A percentile compares a stretch with the other conserved stretches of the same genome.
These are phyloP conservation scores for Athelia psychrophila DNA, from an alignment of 1,284 basidiomycete genomes.

Conservation along the genomic window DNA sequence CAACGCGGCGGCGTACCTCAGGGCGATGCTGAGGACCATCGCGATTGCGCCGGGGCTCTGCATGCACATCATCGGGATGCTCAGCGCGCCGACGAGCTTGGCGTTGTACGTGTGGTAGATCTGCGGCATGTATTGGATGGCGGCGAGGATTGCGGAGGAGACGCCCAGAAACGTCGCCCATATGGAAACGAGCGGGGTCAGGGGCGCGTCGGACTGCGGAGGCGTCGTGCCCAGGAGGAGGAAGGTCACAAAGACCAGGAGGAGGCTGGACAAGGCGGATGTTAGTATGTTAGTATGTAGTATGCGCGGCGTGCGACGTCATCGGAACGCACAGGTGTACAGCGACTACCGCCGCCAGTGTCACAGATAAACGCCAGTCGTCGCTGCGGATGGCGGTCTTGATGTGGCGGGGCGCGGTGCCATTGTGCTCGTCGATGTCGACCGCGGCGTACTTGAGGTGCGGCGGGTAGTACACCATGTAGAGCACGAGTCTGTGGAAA, in stretches of 20 bases:
- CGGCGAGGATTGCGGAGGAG: slow-evolving; percentile 76
- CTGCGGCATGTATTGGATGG: slow-evolving; percentile 88
- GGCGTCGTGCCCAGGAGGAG: slow-evolving; percentile 45
- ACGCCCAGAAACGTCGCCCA: slow-evolving; percentile 91
- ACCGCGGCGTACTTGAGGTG: slow-evolving; percentile 70
- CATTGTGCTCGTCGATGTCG: slow-evolving; percentile 42
- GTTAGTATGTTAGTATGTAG: no score
- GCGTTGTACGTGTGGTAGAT: slow-evolving; percentile 75
- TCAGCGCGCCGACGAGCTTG: slow-evolving; percentile 88
- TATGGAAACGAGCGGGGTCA: slow-evolving; percentile 33
- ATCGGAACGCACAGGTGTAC: slow-evolving; percentile 67
- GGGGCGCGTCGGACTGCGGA: slow-evolving; percentile 30
- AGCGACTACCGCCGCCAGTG: slow-evolving; percentile 70
- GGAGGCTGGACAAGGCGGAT: slow-evolving; percentile 35
- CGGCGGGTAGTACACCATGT: slow-evolving; percentile 88
- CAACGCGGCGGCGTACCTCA: slow-evolving; percentile 42
- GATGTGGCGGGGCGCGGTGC: slow-evolving; percentile 37
- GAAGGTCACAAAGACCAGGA: slow-evolving; percentile 53
- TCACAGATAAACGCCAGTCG: slow-evolving; percentile 77
- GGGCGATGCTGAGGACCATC: slow-evolving; percentile 84
- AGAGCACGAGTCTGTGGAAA: slow-evolving; percentile 73
- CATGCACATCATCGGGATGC: slow-evolving; percentile 92
- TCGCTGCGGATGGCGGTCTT: slow-evolving; percentile 51
- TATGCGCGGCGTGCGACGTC: slow-evolving; percentile 8
- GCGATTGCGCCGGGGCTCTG: slow-evolving; percentile 90